phyloP scores from a whole-genome alignment of 768 basidiomycete genomes.

The Boletus fagicola region DNA sequence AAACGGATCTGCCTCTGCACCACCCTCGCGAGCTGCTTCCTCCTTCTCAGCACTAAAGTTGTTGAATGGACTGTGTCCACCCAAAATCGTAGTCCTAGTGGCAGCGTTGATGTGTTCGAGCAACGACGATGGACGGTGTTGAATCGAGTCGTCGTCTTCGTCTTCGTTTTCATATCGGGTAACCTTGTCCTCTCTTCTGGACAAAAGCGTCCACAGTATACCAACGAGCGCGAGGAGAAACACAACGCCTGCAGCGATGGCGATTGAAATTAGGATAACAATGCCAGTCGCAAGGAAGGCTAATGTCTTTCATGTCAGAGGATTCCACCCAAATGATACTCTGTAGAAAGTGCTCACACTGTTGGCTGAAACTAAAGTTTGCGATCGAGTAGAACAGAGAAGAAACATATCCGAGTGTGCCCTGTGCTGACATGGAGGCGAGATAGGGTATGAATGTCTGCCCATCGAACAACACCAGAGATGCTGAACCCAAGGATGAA shows the following conservation, averaged over 20 bases:
- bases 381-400: conserved; percentile 82
- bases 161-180: conserved; percentile 65
- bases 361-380: conserved; percentile 70
- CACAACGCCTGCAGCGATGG: conserved; percentile 91
- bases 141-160: conserved; percentile 73
- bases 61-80: conserved; percentile 41
- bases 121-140: conserved; percentile 82
- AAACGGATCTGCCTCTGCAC: conserved; percentile 50
- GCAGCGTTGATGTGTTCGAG: conserved; percentile 91
- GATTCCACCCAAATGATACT: background rate
- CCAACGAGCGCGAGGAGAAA: conserved; percentile 84
- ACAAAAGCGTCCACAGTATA: conserved; percentile 86
- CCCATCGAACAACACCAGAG: conserved; percentile 87
- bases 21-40: conserved; percentile 40
- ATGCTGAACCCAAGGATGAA: conserved; percentile 71
- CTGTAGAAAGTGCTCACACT: conserved; percentile 47
- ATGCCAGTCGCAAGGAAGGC: conserved; percentile 89
- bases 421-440: conserved; percentile 60
- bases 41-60: conserved; percentile 52
- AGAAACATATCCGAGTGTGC: conserved; percentile 66
- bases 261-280: conserved; percentile 96
- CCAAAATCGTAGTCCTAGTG: conserved; percentile 79
- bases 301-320: conserved; percentile 28
- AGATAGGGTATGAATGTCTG: conserved; percentile 79
- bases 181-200: conserved; percentile 71